Conservation (phyloP, 768 basidiomycete species). For the Mrakia hoshinonis region DNA sequence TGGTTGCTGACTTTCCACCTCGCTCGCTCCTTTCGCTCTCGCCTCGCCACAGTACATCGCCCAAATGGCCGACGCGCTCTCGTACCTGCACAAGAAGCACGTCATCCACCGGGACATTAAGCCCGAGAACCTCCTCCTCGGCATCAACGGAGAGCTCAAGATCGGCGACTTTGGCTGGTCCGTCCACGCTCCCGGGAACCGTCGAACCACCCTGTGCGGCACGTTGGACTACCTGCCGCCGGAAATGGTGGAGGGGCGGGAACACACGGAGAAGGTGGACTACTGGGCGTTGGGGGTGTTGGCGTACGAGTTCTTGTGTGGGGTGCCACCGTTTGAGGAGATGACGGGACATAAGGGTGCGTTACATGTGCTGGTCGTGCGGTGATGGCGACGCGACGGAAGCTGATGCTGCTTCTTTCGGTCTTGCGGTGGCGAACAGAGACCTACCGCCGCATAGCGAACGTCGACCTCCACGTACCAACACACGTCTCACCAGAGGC, state of each 20-base stretch:
- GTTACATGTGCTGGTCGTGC: conserved; percentile 32
- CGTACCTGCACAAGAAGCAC: conserved; percentile 86
- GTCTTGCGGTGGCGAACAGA: conserved; percentile 45
- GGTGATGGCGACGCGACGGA: background rate
- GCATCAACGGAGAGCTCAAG: conserved; percentile 86
- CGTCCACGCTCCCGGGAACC: conserved; percentile 86
- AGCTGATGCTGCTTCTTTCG: background rate
- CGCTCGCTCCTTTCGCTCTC: background rate
- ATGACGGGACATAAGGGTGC: conserved; percentile 63
- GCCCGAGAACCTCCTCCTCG: conserved; percentile 80
- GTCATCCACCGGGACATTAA: conserved; percentile 99
- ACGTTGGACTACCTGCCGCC: conserved; percentile 95
- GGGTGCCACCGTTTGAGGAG: conserved; percentile 80
- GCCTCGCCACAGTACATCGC: conserved; percentile 62
- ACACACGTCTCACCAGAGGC: conserved; percentile 54
- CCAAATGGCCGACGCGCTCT: conserved; percentile 94
- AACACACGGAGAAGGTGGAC: conserved; percentile 84
- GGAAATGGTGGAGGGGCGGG: conserved; percentile 92
- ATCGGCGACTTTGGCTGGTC: conserved; percentile 99
- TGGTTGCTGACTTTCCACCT: background rate
- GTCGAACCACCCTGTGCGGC: conserved; percentile 84
- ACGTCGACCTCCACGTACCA: conserved; percentile 69
- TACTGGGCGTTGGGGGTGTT: conserved; percentile 97
- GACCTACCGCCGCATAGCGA: conserved; percentile 80
- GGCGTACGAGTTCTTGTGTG: conserved; percentile 86